These are phyloP conservation scores for Lablab purpureus DNA, from an alignment of 306 rosid species.

Conservation along the genomic window DNA sequence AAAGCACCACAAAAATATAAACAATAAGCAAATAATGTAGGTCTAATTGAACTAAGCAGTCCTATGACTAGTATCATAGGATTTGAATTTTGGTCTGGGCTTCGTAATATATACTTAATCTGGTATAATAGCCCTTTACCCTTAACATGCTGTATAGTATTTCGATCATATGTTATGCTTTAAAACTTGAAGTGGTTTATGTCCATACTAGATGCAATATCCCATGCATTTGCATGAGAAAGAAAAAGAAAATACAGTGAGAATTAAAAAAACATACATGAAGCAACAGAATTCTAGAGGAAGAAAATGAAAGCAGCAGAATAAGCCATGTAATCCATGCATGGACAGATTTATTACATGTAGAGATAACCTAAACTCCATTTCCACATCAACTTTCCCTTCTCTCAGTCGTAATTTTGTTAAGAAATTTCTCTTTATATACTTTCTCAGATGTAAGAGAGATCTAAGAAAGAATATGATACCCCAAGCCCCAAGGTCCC, in stretches of 20 bases:
- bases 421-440: conserved; percentile 15
- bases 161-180: neutral
- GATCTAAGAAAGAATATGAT: conserved; percentile 6
- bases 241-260: neutral
- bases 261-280: neutral
- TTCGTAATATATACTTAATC: neutral
- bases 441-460: conserved; percentile 26
- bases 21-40: conserved; percentile 25
- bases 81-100: conserved; percentile 9
- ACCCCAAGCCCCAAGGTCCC: too few relatives aligned
- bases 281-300: neutral
- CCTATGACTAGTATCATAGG: conserved; percentile 18
- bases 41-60: conserved; percentile 3
- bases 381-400: conserved; percentile 26
- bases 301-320: neutral
- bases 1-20: conserved; percentile 35
- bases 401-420: neutral
- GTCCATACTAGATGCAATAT: neutral
- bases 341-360: neutral
- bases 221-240: neutral
- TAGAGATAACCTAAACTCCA: neutral
- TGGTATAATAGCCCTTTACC: conserved; percentile 26
- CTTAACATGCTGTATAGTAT: neutral
- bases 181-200: conserved; percentile 29
- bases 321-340: neutral